Base-by-base conservation (phyloP, 1,284 basidiomycete genomes). In the Ganoderma sinense region DNA sequence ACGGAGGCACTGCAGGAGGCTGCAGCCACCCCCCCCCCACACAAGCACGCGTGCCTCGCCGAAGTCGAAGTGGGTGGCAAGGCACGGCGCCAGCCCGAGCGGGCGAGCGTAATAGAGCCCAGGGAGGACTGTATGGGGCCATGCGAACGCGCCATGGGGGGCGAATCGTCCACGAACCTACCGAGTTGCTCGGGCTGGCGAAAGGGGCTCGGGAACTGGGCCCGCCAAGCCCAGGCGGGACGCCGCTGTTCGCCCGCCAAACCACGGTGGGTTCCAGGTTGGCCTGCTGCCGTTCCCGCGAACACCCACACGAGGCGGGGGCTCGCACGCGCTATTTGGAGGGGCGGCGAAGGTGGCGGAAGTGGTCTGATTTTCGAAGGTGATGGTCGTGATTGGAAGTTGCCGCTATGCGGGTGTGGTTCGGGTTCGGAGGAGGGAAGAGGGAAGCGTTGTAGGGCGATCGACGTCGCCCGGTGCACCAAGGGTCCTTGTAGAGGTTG, bases 261-360 rank as follows among this genome's bases (percentile, higher is more conserved):
- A 59, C 31, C 59, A 40, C 39, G 59, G n/a, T 26, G 14, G 39
- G 26, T 23, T 26, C 59, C 23, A 39, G 23, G 23, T 23, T n/a
- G 39, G 16, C n/a, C n/a, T 26, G 6, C 10, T 18, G n/a, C 23
- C 36, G 26, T 41, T 61, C 59, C 59, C 59, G 59, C 36, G 26
- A 41, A 40, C 23, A 61, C 36, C 5, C 36, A 41, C 40, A 41
- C 59, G 59, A 61, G 59, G 59, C 23, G 59, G 39, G 26, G 23
- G 39, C 59, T 61, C 59, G 39, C 59, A 61, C 59, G 59, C 23
- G 59, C 59, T 61, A 61, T 61, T 61, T 61, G 59, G 40, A 43
- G 59, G 8, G 29, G 56, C 40, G 40, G 59, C 8, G 59, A 40
- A 20, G 59, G 23, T 8, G 36, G 16, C 8, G 39, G 59, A 41